Conservation (phyloP, 2,329 filamentous ascomycete genomes). For the Pseudogymnoascus verrucosus region DNA sequence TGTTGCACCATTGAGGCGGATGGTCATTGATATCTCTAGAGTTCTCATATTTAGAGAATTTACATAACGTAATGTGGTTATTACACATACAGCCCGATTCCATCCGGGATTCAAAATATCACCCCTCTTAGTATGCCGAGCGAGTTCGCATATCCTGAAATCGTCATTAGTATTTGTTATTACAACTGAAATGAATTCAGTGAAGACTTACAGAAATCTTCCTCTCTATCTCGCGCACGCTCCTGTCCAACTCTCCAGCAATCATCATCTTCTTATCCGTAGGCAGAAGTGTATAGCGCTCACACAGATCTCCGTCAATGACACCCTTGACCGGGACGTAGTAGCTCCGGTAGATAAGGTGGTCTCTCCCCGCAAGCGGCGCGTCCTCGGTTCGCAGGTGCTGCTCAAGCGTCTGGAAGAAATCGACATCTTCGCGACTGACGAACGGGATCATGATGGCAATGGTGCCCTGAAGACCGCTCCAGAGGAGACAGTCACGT, state of each 20-base stretch:
- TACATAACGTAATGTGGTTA: conserved; percentile 4
- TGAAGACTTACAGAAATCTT: conserved; percentile 64
- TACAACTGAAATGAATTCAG: not conserved
- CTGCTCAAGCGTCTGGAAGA: conserved; percentile 90
- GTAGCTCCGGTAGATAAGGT: conserved; percentile 91
- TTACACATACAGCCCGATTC: not conserved
- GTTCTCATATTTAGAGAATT: not conserved
- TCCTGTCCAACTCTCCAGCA: conserved; percentile 84
- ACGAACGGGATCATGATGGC: conserved; percentile 90
- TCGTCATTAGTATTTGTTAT: conserved; percentile 16
- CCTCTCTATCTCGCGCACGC: conserved; percentile 86
- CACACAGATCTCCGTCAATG: conserved; percentile 94
- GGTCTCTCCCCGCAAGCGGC: conserved; percentile 83
- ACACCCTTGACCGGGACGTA: conserved; percentile 94
- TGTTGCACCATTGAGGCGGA: not conserved
- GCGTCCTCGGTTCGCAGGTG: conserved; percentile 81
- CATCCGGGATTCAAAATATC: not conserved
- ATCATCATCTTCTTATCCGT: conserved; percentile 94
- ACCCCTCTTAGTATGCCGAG: conserved; percentile 38
- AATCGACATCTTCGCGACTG: conserved; percentile 88
- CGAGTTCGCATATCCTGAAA: conserved; percentile 47
- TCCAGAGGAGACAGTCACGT: conserved; percentile 86
- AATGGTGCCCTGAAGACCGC: conserved; percentile 87
- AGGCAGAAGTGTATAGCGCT: conserved; percentile 75
- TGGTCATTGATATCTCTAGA: not conserved